Evolutionary conservation across 495 filamentous ascomycete genomes (phyloP), one percentile per base, ranked within the genome.

Genomic region (Neurospora hispaniola): DNA sequence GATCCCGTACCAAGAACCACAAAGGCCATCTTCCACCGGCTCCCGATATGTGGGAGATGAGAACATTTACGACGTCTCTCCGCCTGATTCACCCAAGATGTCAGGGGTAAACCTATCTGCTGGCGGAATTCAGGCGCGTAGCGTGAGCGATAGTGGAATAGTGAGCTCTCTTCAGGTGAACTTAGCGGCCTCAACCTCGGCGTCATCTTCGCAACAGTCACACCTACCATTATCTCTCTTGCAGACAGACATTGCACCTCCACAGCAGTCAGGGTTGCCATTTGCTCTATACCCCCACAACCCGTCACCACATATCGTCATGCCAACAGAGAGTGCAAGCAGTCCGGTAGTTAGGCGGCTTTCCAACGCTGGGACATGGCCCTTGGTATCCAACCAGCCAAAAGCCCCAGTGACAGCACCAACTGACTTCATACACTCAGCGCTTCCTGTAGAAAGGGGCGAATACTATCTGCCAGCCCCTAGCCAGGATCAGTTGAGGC

Each of bases 41-140:
- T 79, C 80, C 20, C 72, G 76, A 1, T 78, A 78, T 75, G 70
- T 76, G 5, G 76, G 75, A 4, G 78, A 74, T 20, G 85, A 85
- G 12, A 85, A 87, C 66, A 81, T 88, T 1, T 88, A 88, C 73
- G 85, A 87, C 74, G 85, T 87, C 14, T 87, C 86, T n/a, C 86
- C 86, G 2, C 84, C 85, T 5, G 83, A 82, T n/a, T 84, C 86
- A 8, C 85, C 83, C 23, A 20, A 74, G 3, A 40, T 76, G 70
- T 72, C 73, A 14, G 69, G 74, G 3, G 69, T 70, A 9, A 74
- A 73, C 18, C 71, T 71, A 18, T 68, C 73, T 23, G 75, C 38
- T 42, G 62, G 38, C n/a, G 71, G 71, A 14, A 70, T 74, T 5
- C 76, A 73, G 16, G 42, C 72, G 18, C 66, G 70, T 4, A 75